These are phyloP conservation scores for Lolium multiflorum DNA, from an alignment of 176 grass and related monocot genomes.

Conservation along the genomic window DNA sequence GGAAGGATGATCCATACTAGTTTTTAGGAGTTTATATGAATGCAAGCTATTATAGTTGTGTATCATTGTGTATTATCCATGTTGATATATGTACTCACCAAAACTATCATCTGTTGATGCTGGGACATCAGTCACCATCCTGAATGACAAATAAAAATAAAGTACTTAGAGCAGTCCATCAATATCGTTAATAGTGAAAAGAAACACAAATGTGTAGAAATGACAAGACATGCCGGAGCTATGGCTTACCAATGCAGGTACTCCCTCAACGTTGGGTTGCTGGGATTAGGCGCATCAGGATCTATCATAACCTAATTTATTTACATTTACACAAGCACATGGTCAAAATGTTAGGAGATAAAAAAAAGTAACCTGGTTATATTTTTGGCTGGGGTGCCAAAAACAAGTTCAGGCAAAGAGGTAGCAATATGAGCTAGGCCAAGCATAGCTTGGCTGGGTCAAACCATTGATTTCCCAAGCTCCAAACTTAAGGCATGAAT, in stretches of 20 bases:
- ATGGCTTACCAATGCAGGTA: slow-evolving; percentile 87
- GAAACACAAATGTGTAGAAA: not conserved
- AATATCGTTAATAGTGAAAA: not conserved
- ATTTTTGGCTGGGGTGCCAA: slow-evolving; percentile 10
- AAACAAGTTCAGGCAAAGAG: slow-evolving; percentile 25
- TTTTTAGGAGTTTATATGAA: not conserved
- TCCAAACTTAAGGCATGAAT: not conserved
- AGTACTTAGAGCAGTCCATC: not conserved
- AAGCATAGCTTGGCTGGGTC: not conserved
- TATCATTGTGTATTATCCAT: not conserved
- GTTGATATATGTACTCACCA: slow-evolving; percentile 60
- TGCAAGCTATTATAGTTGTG: not conserved
- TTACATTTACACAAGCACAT: slow-evolving; percentile 53
- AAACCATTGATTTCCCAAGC: slow-evolving; percentile 33
- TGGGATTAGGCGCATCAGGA: slow-evolving; percentile 96
- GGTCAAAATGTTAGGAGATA: slow-evolving; percentile 50
- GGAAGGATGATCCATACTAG: not conserved
- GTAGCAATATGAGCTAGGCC: not conserved
- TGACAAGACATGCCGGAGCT: slow-evolving; percentile 9
- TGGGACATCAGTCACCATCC: slow-evolving; percentile 96
- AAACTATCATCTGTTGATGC: slow-evolving; percentile 75
- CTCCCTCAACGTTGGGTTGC: slow-evolving; percentile 73
- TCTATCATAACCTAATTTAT: slow-evolving; percentile 86
- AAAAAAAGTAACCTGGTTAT: slow-evolving; percentile 40
- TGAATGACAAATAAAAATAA: slow-evolving; percentile 40